A percentile compares a stretch with the other conserved stretches of the same genome.
phyloP scores from a whole-genome alignment of 2,329 filamentous ascomycete genomes.

The Claviceps sp. region DNA sequence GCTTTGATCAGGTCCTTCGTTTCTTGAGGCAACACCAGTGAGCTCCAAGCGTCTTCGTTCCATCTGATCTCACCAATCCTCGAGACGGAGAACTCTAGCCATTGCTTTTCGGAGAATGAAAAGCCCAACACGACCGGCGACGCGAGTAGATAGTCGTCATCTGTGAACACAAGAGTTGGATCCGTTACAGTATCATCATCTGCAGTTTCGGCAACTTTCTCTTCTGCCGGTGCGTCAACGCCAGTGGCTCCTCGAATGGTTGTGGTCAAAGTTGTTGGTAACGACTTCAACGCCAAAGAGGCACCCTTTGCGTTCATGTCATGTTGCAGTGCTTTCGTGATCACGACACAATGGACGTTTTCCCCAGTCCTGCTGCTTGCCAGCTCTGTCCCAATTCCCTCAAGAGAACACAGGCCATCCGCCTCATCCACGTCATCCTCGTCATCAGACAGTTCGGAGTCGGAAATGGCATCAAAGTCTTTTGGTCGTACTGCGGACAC shows the following conservation, averaged over 20 bases:
- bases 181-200: constrained; percentile 8
- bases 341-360: constrained; percentile 11
- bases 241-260: constrained; percentile 1
- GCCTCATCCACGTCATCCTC: constrained; percentile 12
- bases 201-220: constrained; percentile 3
- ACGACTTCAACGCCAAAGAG: constrained; percentile 42
- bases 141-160: constrained; percentile 73
- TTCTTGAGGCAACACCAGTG: constrained; percentile 54
- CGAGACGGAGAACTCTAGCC: constrained; percentile 77
- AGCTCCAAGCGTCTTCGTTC: constrained; percentile 74
- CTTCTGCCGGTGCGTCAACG: constrained; percentile 1
- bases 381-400: constrained; percentile 20
- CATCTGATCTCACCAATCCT: constrained; percentile 69
- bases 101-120: constrained; percentile 75
- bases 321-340: constrained; percentile 17
- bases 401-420: constrained; percentile 20
- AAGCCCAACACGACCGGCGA: constrained; percentile 80
- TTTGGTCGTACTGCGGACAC: constrained; percentile 63
- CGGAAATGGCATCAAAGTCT: constrained; percentile 47
- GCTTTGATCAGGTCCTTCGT: constrained; percentile 57
- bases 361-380: background rate
- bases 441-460: constrained; percentile 32
- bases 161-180: constrained; percentile 45
- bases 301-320: constrained; percentile 18
- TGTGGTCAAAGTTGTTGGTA: constrained; percentile 20